Evolutionary conservation across 805 yeast genomes (phyloP).

Genomic region (Saturnispora galanensis): DNA sequence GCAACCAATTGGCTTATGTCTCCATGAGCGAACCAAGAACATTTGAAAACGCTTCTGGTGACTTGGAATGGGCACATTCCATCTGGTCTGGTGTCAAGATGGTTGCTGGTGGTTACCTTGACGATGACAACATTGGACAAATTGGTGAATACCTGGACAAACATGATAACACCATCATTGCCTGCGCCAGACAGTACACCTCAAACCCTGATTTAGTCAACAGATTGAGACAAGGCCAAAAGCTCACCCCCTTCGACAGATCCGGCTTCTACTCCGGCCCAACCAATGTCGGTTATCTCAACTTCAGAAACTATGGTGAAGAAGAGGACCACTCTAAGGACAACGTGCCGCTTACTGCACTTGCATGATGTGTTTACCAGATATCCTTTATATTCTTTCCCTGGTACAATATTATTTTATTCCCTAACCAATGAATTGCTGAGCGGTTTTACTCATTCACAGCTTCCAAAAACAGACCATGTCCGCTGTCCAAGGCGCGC

Average conservation of each 20-base stretch:
- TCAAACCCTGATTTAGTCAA: slow-evolving; percentile 36
- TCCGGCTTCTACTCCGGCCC: slow-evolving; percentile 26
- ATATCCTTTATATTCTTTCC: not conserved
- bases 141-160: slow-evolving; percentile 12
- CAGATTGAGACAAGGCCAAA: slow-evolving; percentile 28
- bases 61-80: slow-evolving; percentile 14
- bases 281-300: slow-evolving; percentile 12
- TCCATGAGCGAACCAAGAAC: slow-evolving; percentile 56
- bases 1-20: slow-evolving; percentile 18
- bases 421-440: not conserved
- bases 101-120: slow-evolving; percentile 20
- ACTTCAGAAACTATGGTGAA: slow-evolving; percentile 10
- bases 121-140: slow-evolving; percentile 16
- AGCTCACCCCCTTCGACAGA: slow-evolving; percentile 32
- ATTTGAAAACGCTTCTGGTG: slow-evolving; percentile 8
- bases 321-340: slow-evolving; percentile 10
- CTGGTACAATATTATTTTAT: not conserved
- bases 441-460: too few species aligned
- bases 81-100: slow-evolving; percentile 18
- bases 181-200: slow-evolving; percentile 30
- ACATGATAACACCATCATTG: slow-evolving; percentile 36
- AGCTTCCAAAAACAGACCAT: too few species aligned
- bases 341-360: slow-evolving; percentile 1
- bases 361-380: slow-evolving; percentile 5
- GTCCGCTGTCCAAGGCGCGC: too few species aligned